A percentile compares a stretch with the other conserved stretches of the same genome.
Conservation (phyloP, 129 eudicot species). For the Tagetes patula region DNA sequence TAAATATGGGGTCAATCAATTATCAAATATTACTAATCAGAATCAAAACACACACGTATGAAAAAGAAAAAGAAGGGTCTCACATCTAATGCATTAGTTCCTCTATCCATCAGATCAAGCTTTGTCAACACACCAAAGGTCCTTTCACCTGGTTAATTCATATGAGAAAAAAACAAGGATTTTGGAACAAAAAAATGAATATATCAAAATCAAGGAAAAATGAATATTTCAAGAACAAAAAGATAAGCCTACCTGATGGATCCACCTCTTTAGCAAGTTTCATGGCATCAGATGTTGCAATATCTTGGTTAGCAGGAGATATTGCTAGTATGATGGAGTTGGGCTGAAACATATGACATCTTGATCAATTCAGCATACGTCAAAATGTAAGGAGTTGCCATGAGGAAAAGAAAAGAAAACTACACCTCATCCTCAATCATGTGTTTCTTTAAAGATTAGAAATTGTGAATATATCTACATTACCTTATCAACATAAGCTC, state of each 20-base stretch:
- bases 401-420: not conserved
- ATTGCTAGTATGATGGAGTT: constrained; percentile 81
- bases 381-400: not conserved
- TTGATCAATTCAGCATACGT: not conserved
- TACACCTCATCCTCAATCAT: not conserved
- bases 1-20: constrained; percentile 8
- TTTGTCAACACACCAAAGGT: constrained; percentile 87
- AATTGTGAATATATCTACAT: not conserved
- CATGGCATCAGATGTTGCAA: constrained; percentile 90
- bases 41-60: constrained; percentile 8
- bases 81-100: constrained; percentile 88
- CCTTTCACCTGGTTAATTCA: constrained; percentile 62
- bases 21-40: not conserved
- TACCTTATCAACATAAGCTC: constrained; percentile 93
- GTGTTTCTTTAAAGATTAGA: not conserved
- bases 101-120: constrained; percentile 91
- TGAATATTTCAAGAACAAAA: constrained; percentile 9
- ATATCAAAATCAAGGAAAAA: not conserved
- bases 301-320: constrained; percentile 95
- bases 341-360: constrained; percentile 44
- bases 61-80: constrained; percentile 17
- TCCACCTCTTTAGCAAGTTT: constrained; percentile 86
- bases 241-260: constrained; percentile 54
- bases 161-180: not conserved
- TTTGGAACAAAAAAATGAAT: not conserved